Percentiles rank a stretch among this genome's conserved stretches.
Evolutionary conservation across 148 eudicot species (phyloP).

Genomic region (Rhododendron vialii): DNA sequence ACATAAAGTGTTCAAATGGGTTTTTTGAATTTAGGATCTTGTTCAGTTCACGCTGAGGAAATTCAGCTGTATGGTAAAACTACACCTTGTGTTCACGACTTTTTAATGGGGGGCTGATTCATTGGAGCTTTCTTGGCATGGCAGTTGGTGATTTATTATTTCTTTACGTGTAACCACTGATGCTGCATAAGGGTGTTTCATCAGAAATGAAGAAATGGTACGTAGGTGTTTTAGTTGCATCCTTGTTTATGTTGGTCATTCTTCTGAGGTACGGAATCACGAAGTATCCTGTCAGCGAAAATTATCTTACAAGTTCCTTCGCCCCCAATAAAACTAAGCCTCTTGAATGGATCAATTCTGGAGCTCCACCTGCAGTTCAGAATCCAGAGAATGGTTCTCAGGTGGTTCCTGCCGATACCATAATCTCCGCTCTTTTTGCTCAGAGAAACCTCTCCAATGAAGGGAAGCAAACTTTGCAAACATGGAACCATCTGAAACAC

Average conservation of each 20-base stretch:
- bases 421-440: conserved; percentile 48
- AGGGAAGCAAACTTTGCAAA: conserved; percentile 59
- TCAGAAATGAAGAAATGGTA: conserved; percentile 87
- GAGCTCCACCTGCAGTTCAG: conserved; percentile 51
- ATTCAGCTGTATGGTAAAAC: background rate
- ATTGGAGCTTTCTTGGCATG: background rate
- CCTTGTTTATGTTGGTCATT: conserved; percentile 61
- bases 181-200: conserved; percentile 15
- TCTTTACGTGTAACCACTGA: background rate
- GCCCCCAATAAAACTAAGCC: conserved; percentile 41
- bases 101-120: background rate
- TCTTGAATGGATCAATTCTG: conserved; percentile 66
- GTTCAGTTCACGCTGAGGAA: background rate
- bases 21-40: background rate
- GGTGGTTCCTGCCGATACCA: conserved; percentile 50
- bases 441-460: conserved; percentile 61
- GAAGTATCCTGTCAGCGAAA: conserved; percentile 47
- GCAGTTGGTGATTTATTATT: background rate
- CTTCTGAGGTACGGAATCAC: conserved; percentile 49
- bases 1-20: background rate
- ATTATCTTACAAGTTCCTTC: conserved; percentile 33
- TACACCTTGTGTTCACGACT: background rate
- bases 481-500: conserved; percentile 71
- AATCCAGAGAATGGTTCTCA: conserved; percentile 37
- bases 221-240: conserved; percentile 41